These are phyloP conservation scores for Tarenaya hassleriana DNA, from an alignment of 345 rosid genomes.

Conservation along the genomic window DNA sequence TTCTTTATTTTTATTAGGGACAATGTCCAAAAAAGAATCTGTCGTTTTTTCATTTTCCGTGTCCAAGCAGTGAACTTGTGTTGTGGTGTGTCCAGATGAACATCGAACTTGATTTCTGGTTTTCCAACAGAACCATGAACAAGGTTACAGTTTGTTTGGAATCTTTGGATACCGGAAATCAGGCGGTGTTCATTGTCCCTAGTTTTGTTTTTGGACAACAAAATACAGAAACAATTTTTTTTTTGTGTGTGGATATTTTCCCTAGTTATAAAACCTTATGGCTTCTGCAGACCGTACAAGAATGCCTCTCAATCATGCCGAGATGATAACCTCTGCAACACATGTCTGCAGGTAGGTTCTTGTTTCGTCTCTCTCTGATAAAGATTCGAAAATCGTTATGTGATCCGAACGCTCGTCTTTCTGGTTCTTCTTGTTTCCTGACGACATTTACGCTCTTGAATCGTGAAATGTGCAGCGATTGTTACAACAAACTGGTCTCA, in stretches of 20 bases:
- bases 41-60: too few species aligned
- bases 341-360: constrained; percentile 73
- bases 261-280: not conserved
- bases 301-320: constrained; percentile 79
- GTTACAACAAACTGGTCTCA: constrained; percentile 69
- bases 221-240: not conserved
- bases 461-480: constrained; percentile 47
- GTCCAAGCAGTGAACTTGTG: too few species aligned
- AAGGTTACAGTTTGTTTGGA: too few species aligned
- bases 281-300: constrained; percentile 56
- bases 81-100: too few species aligned
- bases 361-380: not conserved
- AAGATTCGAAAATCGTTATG: not conserved
- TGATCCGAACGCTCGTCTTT: not conserved
- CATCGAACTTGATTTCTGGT: too few species aligned
- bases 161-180: too few species aligned
- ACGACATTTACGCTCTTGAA: not conserved
- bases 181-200: too few species aligned
- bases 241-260: not conserved
- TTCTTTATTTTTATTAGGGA: too few species aligned
- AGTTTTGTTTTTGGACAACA: not conserved
- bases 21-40: too few species aligned
- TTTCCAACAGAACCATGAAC: too few species aligned
- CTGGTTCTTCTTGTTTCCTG: not conserved
- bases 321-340: constrained; percentile 54